Conservation (phyloP, 2,329 filamentous ascomycete genomes). For the Lasiodiplodia citricola region DNA sequence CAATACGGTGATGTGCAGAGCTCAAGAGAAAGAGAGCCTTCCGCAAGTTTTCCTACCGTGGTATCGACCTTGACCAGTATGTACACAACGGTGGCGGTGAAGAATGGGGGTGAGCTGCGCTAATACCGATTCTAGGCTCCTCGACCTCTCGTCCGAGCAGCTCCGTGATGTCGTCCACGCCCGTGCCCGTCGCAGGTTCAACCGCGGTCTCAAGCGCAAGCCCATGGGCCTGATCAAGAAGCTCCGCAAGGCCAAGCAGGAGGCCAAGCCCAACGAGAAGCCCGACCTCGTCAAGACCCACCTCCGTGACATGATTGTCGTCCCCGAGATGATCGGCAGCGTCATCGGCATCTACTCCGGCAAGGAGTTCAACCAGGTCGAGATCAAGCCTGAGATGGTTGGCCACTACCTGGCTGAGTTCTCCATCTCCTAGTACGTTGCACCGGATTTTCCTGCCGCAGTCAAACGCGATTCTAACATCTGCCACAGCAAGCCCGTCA, state of each 20-base stretch:
- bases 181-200: constrained; percentile 97
- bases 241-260: constrained; percentile 99
- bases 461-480: constrained; percentile 56
- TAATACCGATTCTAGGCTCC: constrained; percentile 69
- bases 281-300: constrained; percentile 99
- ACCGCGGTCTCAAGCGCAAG: constrained; percentile 99
- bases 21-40: constrained; percentile 99
- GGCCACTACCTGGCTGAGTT: constrained; percentile 99
- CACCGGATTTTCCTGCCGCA: background rate
- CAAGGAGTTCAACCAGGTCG: constrained; percentile 99
- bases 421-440: constrained; percentile 97
- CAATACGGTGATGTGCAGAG: constrained; percentile 57
- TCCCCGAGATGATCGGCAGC: constrained; percentile 99
- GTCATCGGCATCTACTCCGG: constrained; percentile 99
- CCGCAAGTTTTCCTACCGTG: constrained; percentile 99
- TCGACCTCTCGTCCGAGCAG: constrained; percentile 97
- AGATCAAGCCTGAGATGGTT: constrained; percentile 99
- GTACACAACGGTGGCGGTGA: constrained; percentile 44
- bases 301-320: constrained; percentile 99
- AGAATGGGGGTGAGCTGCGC: constrained; percentile 28
- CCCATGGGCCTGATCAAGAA: constrained; percentile 99
- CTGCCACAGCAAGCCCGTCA: constrained; percentile 87
- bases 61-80: constrained; percentile 99
- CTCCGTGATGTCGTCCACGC: constrained; percentile 99
- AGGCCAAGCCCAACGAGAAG: constrained; percentile 99